A percentile compares a stretch with the other conserved stretches of the same genome.
Evolutionary conservation across 768 basidiomycete genomes (phyloP).

Genomic region (Leccinum rimulosum): DNA sequence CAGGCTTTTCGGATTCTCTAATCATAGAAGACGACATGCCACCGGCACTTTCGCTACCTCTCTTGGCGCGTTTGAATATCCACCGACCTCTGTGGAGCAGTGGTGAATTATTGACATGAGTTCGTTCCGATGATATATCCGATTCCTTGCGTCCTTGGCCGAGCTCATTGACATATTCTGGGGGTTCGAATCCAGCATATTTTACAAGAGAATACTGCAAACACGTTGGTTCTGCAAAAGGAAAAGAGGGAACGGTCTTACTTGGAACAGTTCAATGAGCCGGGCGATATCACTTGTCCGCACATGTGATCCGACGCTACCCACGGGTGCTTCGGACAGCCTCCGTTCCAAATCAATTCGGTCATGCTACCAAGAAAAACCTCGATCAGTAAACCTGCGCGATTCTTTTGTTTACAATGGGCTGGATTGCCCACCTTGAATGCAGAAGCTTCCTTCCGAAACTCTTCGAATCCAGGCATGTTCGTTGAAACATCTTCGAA

Average conservation of each 20-base stretch:
- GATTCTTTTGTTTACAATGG: not conserved
- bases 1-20: constrained; percentile 35
- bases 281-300: constrained; percentile 79
- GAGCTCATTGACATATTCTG: constrained; percentile 27
- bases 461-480: constrained; percentile 64
- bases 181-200: constrained; percentile 67
- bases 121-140: constrained; percentile 40
- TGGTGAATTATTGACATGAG: constrained; percentile 38
- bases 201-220: constrained; percentile 62
- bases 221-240: not conserved
- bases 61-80: constrained; percentile 29
- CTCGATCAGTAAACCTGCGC: constrained; percentile 2
- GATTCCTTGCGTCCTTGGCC: constrained; percentile 28
- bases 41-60: constrained; percentile 28
- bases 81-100: constrained; percentile 27
- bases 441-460: constrained; percentile 70
- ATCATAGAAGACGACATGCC: constrained; percentile 31
- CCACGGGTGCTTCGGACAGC: constrained; percentile 42
- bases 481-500: constrained; percentile 62
- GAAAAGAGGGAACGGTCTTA: constrained; percentile 20
- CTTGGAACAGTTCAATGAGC: constrained; percentile 84
- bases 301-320: constrained; percentile 47
- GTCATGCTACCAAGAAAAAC: constrained; percentile 54
- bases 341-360: constrained; percentile 71
- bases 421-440: constrained; percentile 59